phyloP scores from a whole-genome alignment of 768 basidiomycete species.

The Phaeolepiota aurea region DNA sequence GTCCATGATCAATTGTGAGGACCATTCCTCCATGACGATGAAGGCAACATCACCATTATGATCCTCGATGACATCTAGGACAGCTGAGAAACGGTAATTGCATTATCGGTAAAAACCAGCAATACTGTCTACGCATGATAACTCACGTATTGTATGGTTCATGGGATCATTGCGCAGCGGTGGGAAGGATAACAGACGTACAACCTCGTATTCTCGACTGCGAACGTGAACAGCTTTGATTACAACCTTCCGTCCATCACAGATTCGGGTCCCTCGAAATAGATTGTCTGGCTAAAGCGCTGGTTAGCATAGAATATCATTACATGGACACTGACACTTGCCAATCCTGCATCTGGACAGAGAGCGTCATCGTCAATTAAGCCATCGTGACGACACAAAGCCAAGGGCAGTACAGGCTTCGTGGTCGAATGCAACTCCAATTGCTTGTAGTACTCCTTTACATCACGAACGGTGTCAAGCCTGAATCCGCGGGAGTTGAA shows the following conservation, averaged over 20 bases:
- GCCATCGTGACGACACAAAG: slow-evolving; percentile 6
- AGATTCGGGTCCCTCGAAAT: slow-evolving; percentile 53
- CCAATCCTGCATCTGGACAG: slow-evolving; percentile 66
- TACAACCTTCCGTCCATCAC: slow-evolving; percentile 46
- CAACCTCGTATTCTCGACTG: slow-evolving; percentile 57
- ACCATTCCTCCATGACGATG: slow-evolving; percentile 81
- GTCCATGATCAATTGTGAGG: slow-evolving; percentile 46
- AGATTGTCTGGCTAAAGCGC: slow-evolving; percentile 70
- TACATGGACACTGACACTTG: too few species aligned
- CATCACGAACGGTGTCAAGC: slow-evolving; percentile 64
- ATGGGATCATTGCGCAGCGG: slow-evolving; percentile 47
- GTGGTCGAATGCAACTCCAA: slow-evolving; percentile 7
- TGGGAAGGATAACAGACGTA: slow-evolving; percentile 46
- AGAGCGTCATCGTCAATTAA: slow-evolving; percentile 51
- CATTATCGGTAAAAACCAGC: neutral
- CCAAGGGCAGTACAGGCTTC: neutral
- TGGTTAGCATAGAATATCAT: too few species aligned
- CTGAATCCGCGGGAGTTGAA: slow-evolving; percentile 46
- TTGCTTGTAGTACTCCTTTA: slow-evolving; percentile 44
- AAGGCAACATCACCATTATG: slow-evolving; percentile 46
- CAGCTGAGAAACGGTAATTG: slow-evolving; percentile 31
- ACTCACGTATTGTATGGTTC: slow-evolving; percentile 75
- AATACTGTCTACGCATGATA: slow-evolving; percentile 5
- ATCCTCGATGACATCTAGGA: slow-evolving; percentile 55
- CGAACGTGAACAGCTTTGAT: slow-evolving; percentile 59